phyloP scores from a whole-genome alignment of 371 early-diverging fungal species.

The Saksenaea vasiformis region DNA sequence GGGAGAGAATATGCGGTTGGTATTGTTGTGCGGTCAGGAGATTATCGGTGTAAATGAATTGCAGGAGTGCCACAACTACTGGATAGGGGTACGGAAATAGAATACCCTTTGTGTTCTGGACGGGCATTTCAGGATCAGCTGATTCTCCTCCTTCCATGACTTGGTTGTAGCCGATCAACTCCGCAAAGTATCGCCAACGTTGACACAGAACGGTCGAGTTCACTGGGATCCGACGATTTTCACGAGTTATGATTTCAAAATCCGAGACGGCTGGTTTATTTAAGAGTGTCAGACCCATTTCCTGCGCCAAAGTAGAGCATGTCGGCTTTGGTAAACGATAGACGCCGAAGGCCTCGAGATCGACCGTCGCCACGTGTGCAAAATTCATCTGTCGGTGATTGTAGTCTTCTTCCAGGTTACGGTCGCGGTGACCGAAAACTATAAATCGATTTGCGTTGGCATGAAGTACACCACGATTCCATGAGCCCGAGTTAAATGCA shows the following conservation, averaged over 20 bases:
- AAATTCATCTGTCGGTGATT: conserved; percentile 68
- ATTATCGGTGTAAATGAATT: conserved; percentile 68
- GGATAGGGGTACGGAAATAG: conserved; percentile 59
- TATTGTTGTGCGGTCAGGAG: conserved; percentile 57
- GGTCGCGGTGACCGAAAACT: conserved; percentile 69
- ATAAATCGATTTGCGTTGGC: conserved; percentile 57
- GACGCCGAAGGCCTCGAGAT: conserved; percentile 64
- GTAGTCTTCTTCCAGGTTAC: conserved; percentile 70
- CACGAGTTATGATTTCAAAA: conserved; percentile 55
- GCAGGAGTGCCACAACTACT: conserved; percentile 59
- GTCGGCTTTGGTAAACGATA: conserved; percentile 42
- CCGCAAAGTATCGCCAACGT: conserved; percentile 66
- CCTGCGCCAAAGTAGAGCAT: conserved; percentile 38
- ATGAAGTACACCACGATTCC: conserved; percentile 78
- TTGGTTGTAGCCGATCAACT: conserved; percentile 31
- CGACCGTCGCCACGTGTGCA: conserved; percentile 57
- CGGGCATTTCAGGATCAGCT: background rate
- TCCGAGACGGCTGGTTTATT: conserved; percentile 60
- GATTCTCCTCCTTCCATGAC: background rate
- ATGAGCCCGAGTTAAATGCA: conserved; percentile 66
- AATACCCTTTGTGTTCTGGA: conserved; percentile 23
- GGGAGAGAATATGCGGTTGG: conserved; percentile 55
- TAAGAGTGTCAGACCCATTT: conserved; percentile 58
- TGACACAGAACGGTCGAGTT: conserved; percentile 66
- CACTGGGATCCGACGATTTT: conserved; percentile 54